These are phyloP conservation scores for Tulasnella sp. DNA, from an alignment of 768 basidiomycete genomes.

Conservation along the genomic window DNA sequence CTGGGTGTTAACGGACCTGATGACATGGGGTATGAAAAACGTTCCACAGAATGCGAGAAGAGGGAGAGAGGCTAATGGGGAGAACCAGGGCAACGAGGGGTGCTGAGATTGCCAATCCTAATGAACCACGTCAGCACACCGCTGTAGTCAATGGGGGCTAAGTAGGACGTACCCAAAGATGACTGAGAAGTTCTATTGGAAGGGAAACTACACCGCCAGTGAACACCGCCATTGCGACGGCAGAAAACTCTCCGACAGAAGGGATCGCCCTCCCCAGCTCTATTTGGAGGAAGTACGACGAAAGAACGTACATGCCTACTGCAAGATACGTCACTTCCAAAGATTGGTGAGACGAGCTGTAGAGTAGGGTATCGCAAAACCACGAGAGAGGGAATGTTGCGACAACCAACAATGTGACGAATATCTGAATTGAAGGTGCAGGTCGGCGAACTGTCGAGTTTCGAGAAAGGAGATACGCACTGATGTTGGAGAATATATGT, in stretches of 20 bases:
- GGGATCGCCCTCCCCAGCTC: neutral
- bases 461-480: no score
- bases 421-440: constrained; percentile 35
- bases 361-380: constrained; percentile 39
- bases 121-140: constrained; percentile 41
- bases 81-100: constrained; percentile 31
- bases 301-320: constrained; percentile 40
- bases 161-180: neutral
- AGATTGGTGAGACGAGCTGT: constrained; percentile 30
- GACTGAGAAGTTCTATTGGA: neutral
- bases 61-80: neutral
- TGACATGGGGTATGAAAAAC: neutral
- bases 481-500: constrained; percentile 37
- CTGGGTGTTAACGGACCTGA: no score
- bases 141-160: neutral
- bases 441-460: no score
- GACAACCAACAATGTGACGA: constrained; percentile 34
- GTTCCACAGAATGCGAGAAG: constrained; percentile 25
- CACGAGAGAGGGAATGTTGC: constrained; percentile 44
- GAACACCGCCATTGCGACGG: neutral
- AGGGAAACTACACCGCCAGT: neutral
- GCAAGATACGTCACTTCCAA: constrained; percentile 45
- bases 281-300: neutral
- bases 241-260: neutral
- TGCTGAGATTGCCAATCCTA: constrained; percentile 44